These are phyloP conservation scores for Volutella citrinella DNA, from an alignment of 2,329 filamentous ascomycete genomes.

Conservation along the genomic window DNA sequence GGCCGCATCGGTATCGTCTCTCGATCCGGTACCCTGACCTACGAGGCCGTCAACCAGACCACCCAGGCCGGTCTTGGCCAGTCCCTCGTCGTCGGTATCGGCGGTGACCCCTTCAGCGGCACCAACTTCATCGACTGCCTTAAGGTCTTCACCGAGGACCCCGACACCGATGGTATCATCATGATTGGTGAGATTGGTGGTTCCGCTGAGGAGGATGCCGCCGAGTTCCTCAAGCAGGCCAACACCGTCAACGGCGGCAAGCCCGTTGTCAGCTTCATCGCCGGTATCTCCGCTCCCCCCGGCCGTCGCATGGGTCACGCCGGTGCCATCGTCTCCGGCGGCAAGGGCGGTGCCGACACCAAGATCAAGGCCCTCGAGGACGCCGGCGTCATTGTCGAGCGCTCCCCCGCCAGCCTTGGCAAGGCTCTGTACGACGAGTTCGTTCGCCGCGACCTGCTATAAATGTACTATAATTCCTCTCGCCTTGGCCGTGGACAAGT, in stretches of 20 bases:
- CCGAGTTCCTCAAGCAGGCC: constrained; percentile 89
- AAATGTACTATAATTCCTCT: constrained; percentile 35
- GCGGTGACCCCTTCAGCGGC: constrained; percentile 96
- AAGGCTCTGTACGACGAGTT: constrained; percentile 95
- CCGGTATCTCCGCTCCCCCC: constrained; percentile 94
- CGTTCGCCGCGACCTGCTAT: constrained; percentile 92
- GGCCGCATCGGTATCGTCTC: constrained; percentile 98
- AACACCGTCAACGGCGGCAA: constrained; percentile 84
- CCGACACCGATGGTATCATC: constrained; percentile 98
- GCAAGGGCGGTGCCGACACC: constrained; percentile 96
- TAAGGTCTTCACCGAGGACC: constrained; percentile 91
- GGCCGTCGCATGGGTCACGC: constrained; percentile 98
- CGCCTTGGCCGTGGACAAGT: too few species aligned
- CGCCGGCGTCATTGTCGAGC: constrained; percentile 94
- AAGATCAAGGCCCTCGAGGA: constrained; percentile 95
- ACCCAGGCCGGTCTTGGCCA: constrained; percentile 95
- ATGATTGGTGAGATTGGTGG: constrained; percentile 99
- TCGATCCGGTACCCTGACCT: constrained; percentile 95
- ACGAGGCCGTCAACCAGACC: constrained; percentile 99
- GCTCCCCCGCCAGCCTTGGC: constrained; percentile 85
- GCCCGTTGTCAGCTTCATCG: constrained; percentile 97
- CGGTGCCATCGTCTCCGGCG: constrained; percentile 94
- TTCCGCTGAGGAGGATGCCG: constrained; percentile 94
- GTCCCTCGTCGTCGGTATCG: constrained; percentile 96
- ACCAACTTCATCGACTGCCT: constrained; percentile 99